Evolutionary conservation across 2,329 filamentous ascomycete genomes (phyloP).

Genomic region (Curvularia verruculosa): DNA sequence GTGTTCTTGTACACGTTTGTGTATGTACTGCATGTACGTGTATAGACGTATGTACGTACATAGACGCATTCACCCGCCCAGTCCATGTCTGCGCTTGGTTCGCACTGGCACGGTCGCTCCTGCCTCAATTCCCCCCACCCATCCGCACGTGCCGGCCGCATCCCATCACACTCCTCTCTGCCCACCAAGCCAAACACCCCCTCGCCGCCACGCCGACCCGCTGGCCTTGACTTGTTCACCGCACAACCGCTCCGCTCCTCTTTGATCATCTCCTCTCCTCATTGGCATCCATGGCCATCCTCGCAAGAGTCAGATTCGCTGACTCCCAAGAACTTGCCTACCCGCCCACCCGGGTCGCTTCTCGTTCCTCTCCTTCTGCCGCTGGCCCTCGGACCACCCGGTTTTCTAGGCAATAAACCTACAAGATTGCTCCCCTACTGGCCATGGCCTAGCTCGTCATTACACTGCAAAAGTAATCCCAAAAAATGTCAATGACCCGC

Average conservation of each 20-base stretch:
- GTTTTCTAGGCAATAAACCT: slow-evolving; percentile 8
- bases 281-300: slow-evolving; percentile 2
- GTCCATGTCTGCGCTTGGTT: neutral
- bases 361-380: neutral
- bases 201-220: neutral
- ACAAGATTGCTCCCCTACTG: neutral
- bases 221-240: neutral
- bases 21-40: too few species aligned
- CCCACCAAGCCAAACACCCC: slow-evolving; percentile 8
- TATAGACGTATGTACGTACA: neutral
- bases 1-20: too few species aligned
- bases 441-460: neutral
- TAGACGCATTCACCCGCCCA: neutral
- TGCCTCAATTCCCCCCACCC: neutral
- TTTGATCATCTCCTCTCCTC: neutral
- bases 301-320: slow-evolving; percentile 4
- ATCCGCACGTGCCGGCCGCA: neutral
- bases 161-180: neutral
- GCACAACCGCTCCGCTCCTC: neutral
- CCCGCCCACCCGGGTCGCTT: slow-evolving; percentile 5
- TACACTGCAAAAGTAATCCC: neutral
- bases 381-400: slow-evolving; percentile 6
- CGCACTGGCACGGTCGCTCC: neutral
- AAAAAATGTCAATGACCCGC: neutral
- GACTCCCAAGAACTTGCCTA: slow-evolving; percentile 6